Conservation (phyloP, 495 filamentous ascomycete species). For the Podospora australis region DNA sequence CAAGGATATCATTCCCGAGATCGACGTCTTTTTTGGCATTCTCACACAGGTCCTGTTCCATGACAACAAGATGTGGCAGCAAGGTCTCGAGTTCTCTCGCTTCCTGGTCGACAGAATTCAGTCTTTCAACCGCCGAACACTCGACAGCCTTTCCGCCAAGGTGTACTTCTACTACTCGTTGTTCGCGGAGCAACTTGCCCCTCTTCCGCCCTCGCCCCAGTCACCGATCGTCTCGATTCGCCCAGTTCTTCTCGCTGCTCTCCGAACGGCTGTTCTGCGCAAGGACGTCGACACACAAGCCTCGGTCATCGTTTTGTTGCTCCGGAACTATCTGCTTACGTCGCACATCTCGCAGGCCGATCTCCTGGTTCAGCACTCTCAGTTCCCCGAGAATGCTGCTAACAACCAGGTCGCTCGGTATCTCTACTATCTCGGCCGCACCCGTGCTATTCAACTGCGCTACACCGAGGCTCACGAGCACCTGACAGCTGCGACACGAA, state of each 20-base stretch:
- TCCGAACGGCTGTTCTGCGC: constrained; percentile 86
- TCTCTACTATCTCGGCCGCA: constrained; percentile 91
- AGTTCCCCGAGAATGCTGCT: constrained; percentile 85
- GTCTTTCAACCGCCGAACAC: constrained; percentile 80
- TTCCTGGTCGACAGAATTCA: constrained; percentile 78
- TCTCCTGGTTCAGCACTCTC: constrained; percentile 86
- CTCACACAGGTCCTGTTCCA: constrained; percentile 83
- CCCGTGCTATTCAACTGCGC: constrained; percentile 89
- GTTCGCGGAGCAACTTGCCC: constrained; percentile 83
- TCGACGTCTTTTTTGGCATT: constrained; percentile 87
- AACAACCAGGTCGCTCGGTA: constrained; percentile 98
- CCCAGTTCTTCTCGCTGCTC: constrained; percentile 75
- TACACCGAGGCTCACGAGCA: constrained; percentile 97
- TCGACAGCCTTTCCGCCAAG: constrained; percentile 88
- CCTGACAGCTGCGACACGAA: constrained; percentile 83
- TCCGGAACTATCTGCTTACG: constrained; percentile 92
- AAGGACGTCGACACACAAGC: constrained; percentile 96
- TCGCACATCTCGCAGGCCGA: constrained; percentile 97
- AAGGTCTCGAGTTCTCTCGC: constrained; percentile 76
- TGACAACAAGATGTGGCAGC: constrained; percentile 71
- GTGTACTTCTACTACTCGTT: constrained; percentile 97
- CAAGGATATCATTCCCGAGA: constrained; percentile 79
- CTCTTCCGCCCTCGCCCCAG: constrained; percentile 77
- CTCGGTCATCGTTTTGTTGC: constrained; percentile 84
- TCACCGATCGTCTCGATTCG: constrained; percentile 81